A percentile compares a stretch with the other conserved stretches of the same genome.
These are phyloP conservation scores for Peniophora sp. DNA, from an alignment of 1,284 basidiomycete species.

Conservation along the genomic window DNA sequence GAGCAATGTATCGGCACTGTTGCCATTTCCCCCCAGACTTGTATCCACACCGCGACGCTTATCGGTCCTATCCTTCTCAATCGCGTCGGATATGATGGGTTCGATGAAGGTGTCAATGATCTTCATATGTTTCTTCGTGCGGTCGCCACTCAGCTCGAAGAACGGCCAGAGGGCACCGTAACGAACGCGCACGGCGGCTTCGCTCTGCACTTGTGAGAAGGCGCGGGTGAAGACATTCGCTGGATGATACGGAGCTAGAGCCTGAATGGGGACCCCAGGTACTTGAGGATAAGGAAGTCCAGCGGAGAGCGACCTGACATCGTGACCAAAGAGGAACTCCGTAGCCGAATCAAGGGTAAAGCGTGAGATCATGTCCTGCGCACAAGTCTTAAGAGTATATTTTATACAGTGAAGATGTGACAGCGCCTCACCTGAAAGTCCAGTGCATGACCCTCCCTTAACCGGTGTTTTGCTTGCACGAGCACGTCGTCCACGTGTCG, in stretches of 20 bases:
- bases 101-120: slow-evolving; percentile 41
- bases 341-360: slow-evolving; percentile 32
- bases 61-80: slow-evolving; percentile 26
- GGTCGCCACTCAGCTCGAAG: slow-evolving; percentile 38
- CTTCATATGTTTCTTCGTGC: slow-evolving; percentile 34
- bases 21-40: slow-evolving; percentile 15
- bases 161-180: slow-evolving; percentile 40
- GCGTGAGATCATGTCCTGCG: slow-evolving; percentile 22
- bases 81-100: slow-evolving; percentile 39
- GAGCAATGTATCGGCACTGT: slow-evolving; percentile 37
- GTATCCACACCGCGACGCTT: neutral
- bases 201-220: slow-evolving; percentile 25
- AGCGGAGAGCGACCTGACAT: slow-evolving; percentile 23
- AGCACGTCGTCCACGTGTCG: slow-evolving; percentile 30
- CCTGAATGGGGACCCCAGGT: neutral
- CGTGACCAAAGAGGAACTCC: slow-evolving; percentile 29
- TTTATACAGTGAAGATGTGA: neutral
- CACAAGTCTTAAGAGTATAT: slow-evolving; percentile 1
- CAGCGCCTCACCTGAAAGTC: slow-evolving; percentile 23
- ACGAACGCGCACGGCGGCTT: slow-evolving; percentile 29
- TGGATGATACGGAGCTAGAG: slow-evolving; percentile 8
- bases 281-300: slow-evolving; percentile 20
- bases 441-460: slow-evolving; percentile 5
- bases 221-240: slow-evolving; percentile 20
- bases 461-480: slow-evolving; percentile 6